Evolutionary conservation across 352 stramenopile genomes (phyloP).

Genomic region (Phytopythium kandeliae): DNA sequence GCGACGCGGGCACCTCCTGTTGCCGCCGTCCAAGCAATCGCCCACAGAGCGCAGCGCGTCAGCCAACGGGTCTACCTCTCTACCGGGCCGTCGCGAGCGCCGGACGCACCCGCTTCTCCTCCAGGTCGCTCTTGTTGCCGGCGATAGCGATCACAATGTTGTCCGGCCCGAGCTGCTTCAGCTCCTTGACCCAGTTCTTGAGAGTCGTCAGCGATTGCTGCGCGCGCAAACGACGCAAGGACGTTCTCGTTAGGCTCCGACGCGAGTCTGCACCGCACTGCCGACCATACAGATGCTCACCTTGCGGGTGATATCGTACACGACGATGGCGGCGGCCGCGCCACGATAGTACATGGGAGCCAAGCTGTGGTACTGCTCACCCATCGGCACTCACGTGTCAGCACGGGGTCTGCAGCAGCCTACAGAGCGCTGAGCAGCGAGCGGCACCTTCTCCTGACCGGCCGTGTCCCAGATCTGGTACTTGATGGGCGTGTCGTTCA

Average conservation of each 20-base stretch:
- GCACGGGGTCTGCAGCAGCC: neutral
- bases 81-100: neutral
- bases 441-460: conserved; percentile 90
- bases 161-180: conserved; percentile 89
- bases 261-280: too few species aligned
- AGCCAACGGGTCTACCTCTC: neutral
- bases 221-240: neutral
- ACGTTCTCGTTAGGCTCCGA: neutral
- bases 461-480: conserved; percentile 99
- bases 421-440: conserved; percentile 4
- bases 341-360: conserved; percentile 99
- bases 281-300: conserved; percentile 31
- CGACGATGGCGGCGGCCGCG: conserved; percentile 95
- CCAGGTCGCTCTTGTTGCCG: conserved; percentile 92
- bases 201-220: conserved; percentile 90
- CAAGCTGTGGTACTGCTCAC: conserved; percentile 90
- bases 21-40: too few species aligned
- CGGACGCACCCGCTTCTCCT: conserved; percentile 67
- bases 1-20: conserved; percentile 80
- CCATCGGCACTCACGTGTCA: too few species aligned
- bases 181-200: conserved; percentile 95
- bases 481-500: conserved; percentile 91
- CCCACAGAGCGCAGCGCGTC: neutral
- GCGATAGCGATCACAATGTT: conserved; percentile 96
- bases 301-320: conserved; percentile 98